Evolutionary conservation across 78 protist species (phyloP).

Genomic region (Polysphondylium violaceum): DNA sequence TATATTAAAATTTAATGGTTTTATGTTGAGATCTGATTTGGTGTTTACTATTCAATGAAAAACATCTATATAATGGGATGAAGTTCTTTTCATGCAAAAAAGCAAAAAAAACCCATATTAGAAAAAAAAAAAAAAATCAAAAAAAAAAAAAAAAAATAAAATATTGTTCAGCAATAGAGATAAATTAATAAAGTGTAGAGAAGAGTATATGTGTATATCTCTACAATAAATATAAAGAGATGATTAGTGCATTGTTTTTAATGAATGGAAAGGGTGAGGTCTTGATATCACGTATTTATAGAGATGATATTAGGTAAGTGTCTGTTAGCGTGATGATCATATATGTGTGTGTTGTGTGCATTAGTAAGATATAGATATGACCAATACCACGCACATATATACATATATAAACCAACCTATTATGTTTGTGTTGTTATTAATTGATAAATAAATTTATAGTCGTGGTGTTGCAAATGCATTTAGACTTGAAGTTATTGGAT

Average conservation of each 20-base stretch:
- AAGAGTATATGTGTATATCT: too few relatives aligned
- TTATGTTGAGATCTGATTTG: too few relatives aligned
- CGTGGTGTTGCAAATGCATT: constrained; percentile 91
- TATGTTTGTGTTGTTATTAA: background rate
- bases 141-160: constrained; percentile 17
- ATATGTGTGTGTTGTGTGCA: background rate
- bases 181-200: background rate
- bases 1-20: too few relatives aligned
- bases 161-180: background rate
- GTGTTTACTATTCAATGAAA: too few relatives aligned
- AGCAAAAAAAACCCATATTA: background rate
- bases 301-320: constrained; percentile 87
- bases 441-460: constrained; percentile 4
- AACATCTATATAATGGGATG: too few relatives aligned
- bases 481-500: constrained; percentile 83
- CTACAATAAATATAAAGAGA: background rate
- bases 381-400: background rate
- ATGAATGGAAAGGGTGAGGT: constrained; percentile 94
- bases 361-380: background rate
- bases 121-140: constrained; percentile 3
- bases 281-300: constrained; percentile 90
- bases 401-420: background rate
- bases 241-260: constrained; percentile 92
- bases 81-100: background rate
- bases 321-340: background rate